These are phyloP conservation scores for Cladosporium sp. DNA, from an alignment of 2,329 filamentous ascomycete species.

Conservation along the genomic window DNA sequence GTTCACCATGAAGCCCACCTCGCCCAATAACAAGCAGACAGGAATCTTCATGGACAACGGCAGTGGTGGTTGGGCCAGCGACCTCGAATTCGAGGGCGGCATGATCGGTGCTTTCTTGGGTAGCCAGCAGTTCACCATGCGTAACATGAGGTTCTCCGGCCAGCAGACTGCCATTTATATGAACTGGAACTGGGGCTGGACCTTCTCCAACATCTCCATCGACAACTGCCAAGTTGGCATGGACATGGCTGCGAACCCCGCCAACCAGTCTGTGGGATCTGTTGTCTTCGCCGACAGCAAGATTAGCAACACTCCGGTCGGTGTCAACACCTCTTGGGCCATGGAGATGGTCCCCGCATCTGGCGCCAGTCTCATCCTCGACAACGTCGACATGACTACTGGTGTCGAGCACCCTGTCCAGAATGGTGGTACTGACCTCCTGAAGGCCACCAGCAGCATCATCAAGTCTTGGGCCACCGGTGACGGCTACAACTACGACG, in stretches of 20 bases:
- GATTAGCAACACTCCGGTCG: conserved; percentile 70
- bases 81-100: conserved; percentile 59
- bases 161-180: conserved; percentile 49
- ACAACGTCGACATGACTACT: conserved; percentile 81
- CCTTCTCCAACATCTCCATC: conserved; percentile 43
- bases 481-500: conserved; percentile 56
- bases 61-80: conserved; percentile 48
- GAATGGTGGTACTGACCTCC: conserved; percentile 54
- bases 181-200: conserved; percentile 55
- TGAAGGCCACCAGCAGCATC: conserved; percentile 62
- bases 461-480: conserved; percentile 77
- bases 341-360: conserved; percentile 51
- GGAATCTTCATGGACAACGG: conserved; percentile 35
- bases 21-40: conserved; percentile 45
- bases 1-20: conserved; percentile 51
- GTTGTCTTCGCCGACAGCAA: conserved; percentile 77
- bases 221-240: conserved; percentile 45
- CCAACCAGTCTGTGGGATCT: conserved; percentile 74
- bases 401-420: conserved; percentile 62
- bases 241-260: conserved; percentile 45
- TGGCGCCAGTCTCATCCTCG: conserved; percentile 77
- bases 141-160: conserved; percentile 49
- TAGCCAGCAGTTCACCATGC: conserved; percentile 59
- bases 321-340: conserved; percentile 63
- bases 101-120: conserved; percentile 57